Percentiles rank a stretch among this genome's conserved stretches.
These are phyloP conservation scores for Colletotrichum sp. DNA, from an alignment of 2,329 filamentous ascomycete species.

Conservation along the genomic window DNA sequence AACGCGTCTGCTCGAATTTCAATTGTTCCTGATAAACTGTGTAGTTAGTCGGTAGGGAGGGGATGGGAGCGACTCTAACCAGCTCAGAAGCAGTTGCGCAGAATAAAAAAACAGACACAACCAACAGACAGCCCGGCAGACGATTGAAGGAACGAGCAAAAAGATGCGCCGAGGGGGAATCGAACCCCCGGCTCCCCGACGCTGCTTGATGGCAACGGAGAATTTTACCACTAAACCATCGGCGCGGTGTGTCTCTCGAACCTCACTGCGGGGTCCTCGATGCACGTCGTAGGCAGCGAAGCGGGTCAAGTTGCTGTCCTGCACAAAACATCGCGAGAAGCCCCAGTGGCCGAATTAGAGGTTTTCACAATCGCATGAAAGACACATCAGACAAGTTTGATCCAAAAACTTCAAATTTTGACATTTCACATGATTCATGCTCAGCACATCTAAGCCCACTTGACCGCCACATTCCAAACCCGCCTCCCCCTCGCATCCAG, in stretches of 20 bases:
- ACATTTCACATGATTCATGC: neutral
- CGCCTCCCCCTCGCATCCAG: neutral
- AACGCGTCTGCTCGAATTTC: neutral
- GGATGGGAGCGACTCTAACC: neutral
- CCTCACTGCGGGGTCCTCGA: neutral
- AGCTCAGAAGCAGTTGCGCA: neutral
- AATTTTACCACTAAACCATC: constrained; percentile 14
- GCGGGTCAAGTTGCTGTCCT: neutral
- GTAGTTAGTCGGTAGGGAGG: too few species aligned
- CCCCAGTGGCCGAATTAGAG: too few species aligned
- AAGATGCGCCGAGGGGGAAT: constrained; percentile 1
- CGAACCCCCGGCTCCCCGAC: constrained; percentile 12
- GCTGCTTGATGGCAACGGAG: constrained; percentile 1
- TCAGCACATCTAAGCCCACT: neutral
- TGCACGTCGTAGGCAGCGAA: neutral
- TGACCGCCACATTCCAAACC: constrained; percentile 10
- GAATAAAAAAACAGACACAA: too few species aligned
- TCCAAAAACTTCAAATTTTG: neutral
- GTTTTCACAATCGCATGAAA: too few species aligned
- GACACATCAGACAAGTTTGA: neutral
- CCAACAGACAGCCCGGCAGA: neutral
- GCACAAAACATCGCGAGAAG: neutral
- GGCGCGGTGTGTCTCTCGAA: neutral
- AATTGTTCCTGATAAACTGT: too few species aligned
- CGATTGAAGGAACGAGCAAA: neutral